Evolutionary conservation across 2,329 filamentous ascomycete species (phyloP).

Genomic region (Dactylella cylindrospora): DNA sequence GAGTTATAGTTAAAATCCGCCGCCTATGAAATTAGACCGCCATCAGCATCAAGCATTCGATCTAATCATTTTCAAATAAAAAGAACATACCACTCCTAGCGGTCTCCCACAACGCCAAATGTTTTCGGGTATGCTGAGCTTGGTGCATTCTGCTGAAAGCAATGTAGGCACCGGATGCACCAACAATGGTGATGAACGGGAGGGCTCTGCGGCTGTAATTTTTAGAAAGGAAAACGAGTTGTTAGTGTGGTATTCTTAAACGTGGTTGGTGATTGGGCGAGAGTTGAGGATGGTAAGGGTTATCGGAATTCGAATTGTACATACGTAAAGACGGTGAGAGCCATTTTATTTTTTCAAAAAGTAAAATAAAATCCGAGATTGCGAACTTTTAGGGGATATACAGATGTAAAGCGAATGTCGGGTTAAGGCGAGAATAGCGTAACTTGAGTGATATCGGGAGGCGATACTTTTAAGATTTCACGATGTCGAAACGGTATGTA

Average conservation of each 20-base stretch:
- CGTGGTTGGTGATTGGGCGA: background rate
- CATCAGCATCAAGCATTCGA: background rate
- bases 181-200: conserved; percentile 34
- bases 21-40: conserved; percentile 18
- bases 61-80: background rate
- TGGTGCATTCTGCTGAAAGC: conserved; percentile 32
- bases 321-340: conserved; percentile 41
- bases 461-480: too few relatives aligned
- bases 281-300: background rate
- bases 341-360: conserved; percentile 10
- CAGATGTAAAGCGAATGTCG: too few relatives aligned
- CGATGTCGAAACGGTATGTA: too few relatives aligned
- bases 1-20: too few relatives aligned
- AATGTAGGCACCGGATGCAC: conserved; percentile 38
- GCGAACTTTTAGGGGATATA: too few relatives aligned
- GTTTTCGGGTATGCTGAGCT: conserved; percentile 15
- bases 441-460: too few relatives aligned
- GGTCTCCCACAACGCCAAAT: conserved; percentile 33
- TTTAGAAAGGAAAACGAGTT: background rate
- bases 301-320: too few relatives aligned
- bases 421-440: too few relatives aligned
- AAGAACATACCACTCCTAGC: conserved; percentile 35
- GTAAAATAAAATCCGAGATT: too few relatives aligned
- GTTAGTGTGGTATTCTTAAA: too few relatives aligned
- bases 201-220: conserved; percentile 33